A percentile compares a stretch with the other conserved stretches of the same genome.
Conservation (phyloP, 2,329 filamentous ascomycete species). For the Botryotinia narcissicola region DNA sequence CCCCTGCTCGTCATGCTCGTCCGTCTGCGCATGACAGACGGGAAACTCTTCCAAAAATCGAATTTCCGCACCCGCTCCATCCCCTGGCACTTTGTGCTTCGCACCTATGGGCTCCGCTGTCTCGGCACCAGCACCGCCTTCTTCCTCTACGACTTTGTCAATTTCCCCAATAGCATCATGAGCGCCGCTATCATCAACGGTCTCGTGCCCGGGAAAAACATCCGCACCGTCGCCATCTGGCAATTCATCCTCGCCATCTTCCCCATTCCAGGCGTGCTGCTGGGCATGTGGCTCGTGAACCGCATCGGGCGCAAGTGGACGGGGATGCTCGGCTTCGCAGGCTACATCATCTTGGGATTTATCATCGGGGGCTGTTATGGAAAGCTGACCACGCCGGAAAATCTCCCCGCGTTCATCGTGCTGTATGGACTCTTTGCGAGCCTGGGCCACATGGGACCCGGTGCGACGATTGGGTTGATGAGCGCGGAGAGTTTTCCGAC, state of each 20-base stretch:
- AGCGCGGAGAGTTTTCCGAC: slow-evolving; percentile 40
- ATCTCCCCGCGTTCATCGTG: slow-evolving; percentile 4
- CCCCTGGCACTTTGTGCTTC: background rate
- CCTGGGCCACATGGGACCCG: slow-evolving; percentile 40
- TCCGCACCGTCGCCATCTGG: slow-evolving; percentile 40
- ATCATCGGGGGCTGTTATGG: background rate
- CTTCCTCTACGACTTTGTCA: slow-evolving; percentile 42
- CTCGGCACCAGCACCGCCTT: slow-evolving; percentile 39
- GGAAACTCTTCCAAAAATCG: background rate
- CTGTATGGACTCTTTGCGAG: slow-evolving; percentile 25
- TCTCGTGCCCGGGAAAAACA: slow-evolving; percentile 37
- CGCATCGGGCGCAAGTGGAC: slow-evolving; percentile 30
- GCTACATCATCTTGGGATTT: slow-evolving; percentile 7
- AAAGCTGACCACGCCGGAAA: background rate
- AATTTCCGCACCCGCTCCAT: background rate
- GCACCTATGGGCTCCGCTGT: slow-evolving; percentile 5
- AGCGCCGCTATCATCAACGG: slow-evolving; percentile 39
- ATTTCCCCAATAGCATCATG: slow-evolving; percentile 42
- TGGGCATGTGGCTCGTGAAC: slow-evolving; percentile 40
- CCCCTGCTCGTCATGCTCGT: slow-evolving; percentile 39
- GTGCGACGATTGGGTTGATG: slow-evolving; percentile 39
- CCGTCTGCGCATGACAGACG: slow-evolving; percentile 38
- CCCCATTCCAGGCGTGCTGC: slow-evolving; percentile 39
- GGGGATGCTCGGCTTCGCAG: background rate
- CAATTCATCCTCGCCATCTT: slow-evolving; percentile 39